Base-by-base conservation (phyloP, 2,329 filamentous ascomycete species). In the Hymenoscyphus occultus region DNA sequence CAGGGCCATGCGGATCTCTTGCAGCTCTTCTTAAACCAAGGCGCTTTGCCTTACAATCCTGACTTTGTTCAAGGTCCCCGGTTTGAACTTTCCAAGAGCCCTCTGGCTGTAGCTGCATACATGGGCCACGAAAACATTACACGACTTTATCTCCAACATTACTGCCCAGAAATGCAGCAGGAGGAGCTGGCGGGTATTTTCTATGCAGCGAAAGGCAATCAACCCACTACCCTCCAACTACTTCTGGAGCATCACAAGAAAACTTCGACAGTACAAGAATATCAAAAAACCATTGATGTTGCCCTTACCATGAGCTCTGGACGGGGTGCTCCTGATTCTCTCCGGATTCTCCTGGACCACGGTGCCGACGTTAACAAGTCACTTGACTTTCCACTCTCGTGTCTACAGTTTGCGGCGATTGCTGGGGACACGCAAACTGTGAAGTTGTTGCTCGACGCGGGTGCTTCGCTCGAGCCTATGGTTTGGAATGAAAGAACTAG, bases 401-500 rank as follows among this genome's bases (percentile, higher is more conserved):
- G 56, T 35, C 56, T 57, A 3, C 56, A 57, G 13, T 16, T 14
- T 3, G 56, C 56, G 28, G 56, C n/a, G 4, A 31, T 57, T 57
- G 28, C 56, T 32, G 56, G 56, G 9, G n/a, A 57, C 35, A 19
- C 56, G 22, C 56, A 31, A 35, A 13, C 32, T n/a, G 56, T 57
- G 22, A 57, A 57, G 56, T 31, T 57, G 56, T 39, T 57, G 56
- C 56, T 57, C 2, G 56, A 57, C 16, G 56, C 56, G 56, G 56
- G 56, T 13, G 56, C 56, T 57, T 57, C 56, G 22, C 56, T 57
- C n/a, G 56, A 57, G 28, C 13, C 56, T 14, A 16, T 31, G 12
- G 12, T 19, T n/a, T 32, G 28, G 56, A 13, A 22, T 19, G 12
- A 12, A 19, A 51, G 45, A n/a, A n/a, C 6, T 51, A n/a, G 22